Base-by-base conservation (phyloP, 1,284 basidiomycete genomes). In the Ceratobasidium sp. region DNA sequence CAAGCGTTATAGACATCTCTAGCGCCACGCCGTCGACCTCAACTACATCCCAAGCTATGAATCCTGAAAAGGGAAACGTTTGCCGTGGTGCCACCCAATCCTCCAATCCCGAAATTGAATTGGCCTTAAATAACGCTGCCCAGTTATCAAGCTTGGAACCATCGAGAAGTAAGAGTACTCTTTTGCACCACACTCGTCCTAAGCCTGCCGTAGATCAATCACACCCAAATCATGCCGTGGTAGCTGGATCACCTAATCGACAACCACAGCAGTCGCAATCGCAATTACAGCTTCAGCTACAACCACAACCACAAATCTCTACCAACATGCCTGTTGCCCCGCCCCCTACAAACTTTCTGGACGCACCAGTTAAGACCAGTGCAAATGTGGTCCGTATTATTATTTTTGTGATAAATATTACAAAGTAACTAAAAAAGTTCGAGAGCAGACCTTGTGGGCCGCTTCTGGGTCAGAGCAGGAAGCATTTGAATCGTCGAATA, bases 401-500 rank as follows among this genome's bases (percentile, higher is more conserved):
- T 59, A 5, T 38, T 7, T 3, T 20, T 3, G 17, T 20, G 20
- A 23, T 23, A 15, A 56, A 4, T 1, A 23, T 56, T 20, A 40
- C 28, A 23, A 38, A 4, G n/a, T 17, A 20, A 1, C 42, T 38
- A 42, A 42, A 64, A 5, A 20, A 10, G 7, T 44, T 64, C n/a
- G 38, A 17, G 1, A 12, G 10, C 40, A 71, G 69, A 59, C 42
- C 9, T 48, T 71, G 5, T 71, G 69, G 69, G 69, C 69, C 23
- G 69, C 69, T 48, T 71, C 54, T 7, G 56, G 56, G 13, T 9
- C 40, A 3, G 26, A 61, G 1, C 54, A 71, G 33, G 61, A n/a
- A 42, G 69, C 69, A 20, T 71, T 28, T 48, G 69, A 71, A n/a
- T 71, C 69, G 38, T 40, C 61, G n/a, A 26, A 28, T n/a, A 28